Evolutionary conservation across 202 grass and related monocot genomes (phyloP), one percentile per base, ranked within the genome.

Genomic region (Saccharum hybrid): DNA sequence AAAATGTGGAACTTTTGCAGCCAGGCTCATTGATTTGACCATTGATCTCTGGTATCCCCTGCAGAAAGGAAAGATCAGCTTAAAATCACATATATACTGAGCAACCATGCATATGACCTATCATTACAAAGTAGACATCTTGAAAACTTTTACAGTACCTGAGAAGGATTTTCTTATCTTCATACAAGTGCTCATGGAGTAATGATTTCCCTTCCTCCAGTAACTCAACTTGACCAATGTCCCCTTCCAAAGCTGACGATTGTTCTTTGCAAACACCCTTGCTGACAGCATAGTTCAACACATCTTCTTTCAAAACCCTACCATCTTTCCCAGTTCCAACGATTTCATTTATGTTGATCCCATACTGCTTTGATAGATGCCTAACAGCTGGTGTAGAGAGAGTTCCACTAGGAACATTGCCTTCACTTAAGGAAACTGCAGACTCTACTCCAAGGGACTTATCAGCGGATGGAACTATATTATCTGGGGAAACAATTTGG

Each of bases 41-140:
- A 98, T 98, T 75, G 88, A 54, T 86, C 92, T 94, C 69, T 98
- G 90, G 45, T 91, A 98, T 81, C 95, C 95, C 88, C 95, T 98
- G 85, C 54, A 89, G 36, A 78, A 79, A 78, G 60, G 81, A 56
- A 64, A 70, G 5, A 6, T 81, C 49, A 49, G 0, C 4, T 61
- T 68, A 57, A 22, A 45, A 42, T 81, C 49, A 80, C 9, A 82
- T 49, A 80, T 4, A 82, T 3, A 67, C 48, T 62, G 33, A 75
- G 48, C 76, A 21, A 3, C 51, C 12, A 52, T 68, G 18, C 11
- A 51, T 42, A 4, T 45, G 3, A 38, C 8, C 8, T 78, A 75
- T 57, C 37, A 83, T 72, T 22, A 54, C 14, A 52, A 68, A 41
- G 38, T 21, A 60, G 48, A 12, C 16, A 42, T 62, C 31, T 72